phyloP scores from a whole-genome alignment of 2,329 filamentous ascomycete genomes.

The Ceratocystis colombiana region DNA sequence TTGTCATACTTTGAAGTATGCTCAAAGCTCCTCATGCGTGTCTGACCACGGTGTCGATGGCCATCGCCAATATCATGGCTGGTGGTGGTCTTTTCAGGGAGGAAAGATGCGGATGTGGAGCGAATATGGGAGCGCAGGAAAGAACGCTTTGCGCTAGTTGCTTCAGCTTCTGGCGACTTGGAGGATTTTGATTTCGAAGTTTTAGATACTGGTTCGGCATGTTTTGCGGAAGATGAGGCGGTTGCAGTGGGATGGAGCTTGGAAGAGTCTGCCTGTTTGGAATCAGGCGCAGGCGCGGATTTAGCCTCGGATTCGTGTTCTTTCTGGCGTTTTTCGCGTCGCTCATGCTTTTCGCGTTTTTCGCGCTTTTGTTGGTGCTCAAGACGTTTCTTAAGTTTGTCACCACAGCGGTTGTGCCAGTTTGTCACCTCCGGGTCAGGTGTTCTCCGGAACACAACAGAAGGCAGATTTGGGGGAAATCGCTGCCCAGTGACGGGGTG shows the following conservation, averaged over 20 bases:
- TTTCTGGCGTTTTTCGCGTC: conserved; percentile 9
- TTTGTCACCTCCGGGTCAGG: conserved; percentile 70
- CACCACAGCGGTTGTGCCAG: conserved; percentile 74
- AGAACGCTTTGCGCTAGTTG: not conserved
- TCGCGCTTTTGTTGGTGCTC: conserved; percentile 16
- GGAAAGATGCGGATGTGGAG: conserved; percentile 22
- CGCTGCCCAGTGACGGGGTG: conserved; percentile 62
- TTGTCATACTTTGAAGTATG: not conserved
- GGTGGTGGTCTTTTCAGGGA: not conserved
- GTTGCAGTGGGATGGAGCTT: conserved; percentile 12
- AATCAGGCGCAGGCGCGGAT: not conserved
- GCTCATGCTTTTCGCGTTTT: conserved; percentile 10
- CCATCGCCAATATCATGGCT: not conserved
- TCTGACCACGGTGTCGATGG: conserved; percentile 5
- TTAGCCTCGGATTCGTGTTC: not conserved
- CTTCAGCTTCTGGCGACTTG: not conserved
- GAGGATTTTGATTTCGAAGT: not conserved
- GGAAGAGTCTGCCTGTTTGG: conserved; percentile 1
- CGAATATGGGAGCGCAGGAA: conserved; percentile 9
- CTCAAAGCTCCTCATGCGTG: conserved; percentile 20
- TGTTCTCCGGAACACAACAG: conserved; percentile 55
- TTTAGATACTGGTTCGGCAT: not conserved
- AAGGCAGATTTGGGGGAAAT: conserved; percentile 52
- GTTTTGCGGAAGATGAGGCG: not conserved
- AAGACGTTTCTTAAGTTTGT: conserved; percentile 45